Base-by-base conservation (phyloP, 176 grass and related monocot genomes). In the Cenchrus purpureus region DNA sequence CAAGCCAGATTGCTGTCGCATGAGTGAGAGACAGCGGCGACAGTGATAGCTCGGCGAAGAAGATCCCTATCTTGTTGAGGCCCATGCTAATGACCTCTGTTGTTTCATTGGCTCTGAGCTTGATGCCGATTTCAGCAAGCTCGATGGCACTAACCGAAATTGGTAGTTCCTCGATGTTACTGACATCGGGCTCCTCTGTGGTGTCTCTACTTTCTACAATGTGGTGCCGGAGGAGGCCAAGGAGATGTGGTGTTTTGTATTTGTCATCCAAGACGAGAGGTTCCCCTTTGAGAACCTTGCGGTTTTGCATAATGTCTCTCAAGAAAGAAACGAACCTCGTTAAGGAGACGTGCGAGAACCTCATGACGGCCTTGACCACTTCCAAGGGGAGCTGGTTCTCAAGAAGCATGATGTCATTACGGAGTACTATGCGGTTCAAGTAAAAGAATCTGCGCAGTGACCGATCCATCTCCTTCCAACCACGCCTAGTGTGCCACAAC, bases 81-180 rank as follows among this genome's bases (percentile, higher is more conserved):
- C 15, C 15, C 46, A 79, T 79, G 45, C n/a, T 4, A 1, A 66
- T 13, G 16, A 79, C 14, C 28, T 53, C 4, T 3, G 5, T 4
- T 0, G 28, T n/a, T 3, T 52, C 28, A 0, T 19, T 66, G 9
- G 77, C 4, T 3, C 16, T 66, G 45, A 79, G 15, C 5, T 5
- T 52, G 77, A 79, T 32, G 61, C 77, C 77, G 5, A 79, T 79
- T 10, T 79, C 28, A 1, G 77, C 62, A 51, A 79, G 77, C 46
- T 66, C 62, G 9, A 66, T 32, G 46, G 62, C 77, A 66, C 61
- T 79, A 1, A 37, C 15, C 0, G 78, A 80, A 20, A 40, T 11
- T 1, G 60, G 50, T 32, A 65, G 32, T 3, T 0, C 8, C 12
- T 34, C 8, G 4, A 5, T 4, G 16, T 74, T 1, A 2, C 25